These are phyloP conservation scores for Capsicum chinense DNA, from an alignment of 257 asterid genomes.

Conservation along the genomic window DNA sequence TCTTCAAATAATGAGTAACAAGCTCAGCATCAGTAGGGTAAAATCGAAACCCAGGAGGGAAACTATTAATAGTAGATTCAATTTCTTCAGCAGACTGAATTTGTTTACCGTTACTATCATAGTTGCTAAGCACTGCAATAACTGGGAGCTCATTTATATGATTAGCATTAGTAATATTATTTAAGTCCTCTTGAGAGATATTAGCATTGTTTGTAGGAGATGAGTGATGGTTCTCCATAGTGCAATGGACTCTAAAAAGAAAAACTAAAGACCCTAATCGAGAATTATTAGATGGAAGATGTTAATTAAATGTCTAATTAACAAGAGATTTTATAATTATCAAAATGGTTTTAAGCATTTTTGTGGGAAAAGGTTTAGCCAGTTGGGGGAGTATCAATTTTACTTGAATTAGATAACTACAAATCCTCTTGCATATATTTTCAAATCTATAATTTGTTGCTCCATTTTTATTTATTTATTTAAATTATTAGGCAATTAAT, in stretches of 20 bases:
- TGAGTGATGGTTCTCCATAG: background rate
- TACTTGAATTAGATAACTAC: too few species aligned
- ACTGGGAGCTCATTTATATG: slow-evolving; percentile 21
- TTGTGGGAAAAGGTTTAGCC: background rate
- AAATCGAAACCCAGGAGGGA: slow-evolving; percentile 43
- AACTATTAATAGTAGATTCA: background rate
- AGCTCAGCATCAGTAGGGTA: slow-evolving; percentile 40
- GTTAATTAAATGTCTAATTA: background rate
- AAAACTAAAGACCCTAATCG: background rate
- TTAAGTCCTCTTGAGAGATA: background rate
- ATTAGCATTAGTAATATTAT: background rate
- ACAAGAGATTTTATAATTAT: background rate
- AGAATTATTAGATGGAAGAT: background rate
- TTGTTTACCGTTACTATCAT: background rate
- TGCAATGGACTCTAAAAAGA: background rate
- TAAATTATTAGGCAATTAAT: background rate
- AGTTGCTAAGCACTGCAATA: background rate
- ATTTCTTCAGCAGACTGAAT: slow-evolving; percentile 7
- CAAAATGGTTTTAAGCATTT: background rate
- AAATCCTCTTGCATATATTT: too few species aligned
- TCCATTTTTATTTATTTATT: background rate
- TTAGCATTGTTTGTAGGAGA: slow-evolving; percentile 5
- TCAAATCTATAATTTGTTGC: background rate
- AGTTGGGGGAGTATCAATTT: too few species aligned
- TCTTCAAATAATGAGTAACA: slow-evolving; percentile 28